Evolutionary conservation across 768 basidiomycete species (phyloP).

Genomic region (Mrakia blollopis): DNA sequence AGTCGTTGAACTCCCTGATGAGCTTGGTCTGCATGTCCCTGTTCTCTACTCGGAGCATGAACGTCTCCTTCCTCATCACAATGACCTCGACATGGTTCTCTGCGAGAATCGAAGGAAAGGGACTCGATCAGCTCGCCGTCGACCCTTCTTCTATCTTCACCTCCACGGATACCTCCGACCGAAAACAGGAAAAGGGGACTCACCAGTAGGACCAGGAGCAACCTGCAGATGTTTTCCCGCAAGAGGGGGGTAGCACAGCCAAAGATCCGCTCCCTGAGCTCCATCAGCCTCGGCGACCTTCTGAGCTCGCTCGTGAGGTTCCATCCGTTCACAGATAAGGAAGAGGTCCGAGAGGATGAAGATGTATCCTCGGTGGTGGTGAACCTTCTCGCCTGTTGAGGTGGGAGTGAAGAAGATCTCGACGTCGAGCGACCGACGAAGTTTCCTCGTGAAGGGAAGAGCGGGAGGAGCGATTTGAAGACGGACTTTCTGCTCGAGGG

Average conservation of each 20-base stretch:
- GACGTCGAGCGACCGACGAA: constrained; percentile 68
- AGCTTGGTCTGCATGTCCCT: constrained; percentile 58
- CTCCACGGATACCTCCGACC: background rate
- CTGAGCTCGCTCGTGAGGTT: constrained; percentile 54
- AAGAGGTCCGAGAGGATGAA: constrained; percentile 91
- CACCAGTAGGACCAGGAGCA: constrained; percentile 52
- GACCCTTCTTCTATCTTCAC: no score
- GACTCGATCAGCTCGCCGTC: background rate
- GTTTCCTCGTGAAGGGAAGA: constrained; percentile 68
- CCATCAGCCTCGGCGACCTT: constrained; percentile 46
- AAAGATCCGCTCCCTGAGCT: constrained; percentile 65
- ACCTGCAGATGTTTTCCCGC: constrained; percentile 87
- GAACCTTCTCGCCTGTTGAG: constrained; percentile 63
- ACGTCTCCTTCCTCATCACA: constrained; percentile 81
- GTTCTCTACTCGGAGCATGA: constrained; percentile 63
- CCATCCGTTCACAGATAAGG: constrained; percentile 80
- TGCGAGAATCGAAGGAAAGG: constrained; percentile 41
- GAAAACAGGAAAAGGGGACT: constrained; percentile 18
- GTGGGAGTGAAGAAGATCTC: constrained; percentile 71
- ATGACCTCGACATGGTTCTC: constrained; percentile 69
- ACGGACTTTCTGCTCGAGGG: constrained; percentile 64
- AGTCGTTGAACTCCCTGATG: constrained; percentile 68
- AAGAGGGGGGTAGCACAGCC: constrained; percentile 88
- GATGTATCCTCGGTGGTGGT: constrained; percentile 72
- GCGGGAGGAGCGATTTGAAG: constrained; percentile 80